Conservation (phyloP, 2,329 filamentous ascomycete genomes). For the Ceratocystis diversiconidia region DNA sequence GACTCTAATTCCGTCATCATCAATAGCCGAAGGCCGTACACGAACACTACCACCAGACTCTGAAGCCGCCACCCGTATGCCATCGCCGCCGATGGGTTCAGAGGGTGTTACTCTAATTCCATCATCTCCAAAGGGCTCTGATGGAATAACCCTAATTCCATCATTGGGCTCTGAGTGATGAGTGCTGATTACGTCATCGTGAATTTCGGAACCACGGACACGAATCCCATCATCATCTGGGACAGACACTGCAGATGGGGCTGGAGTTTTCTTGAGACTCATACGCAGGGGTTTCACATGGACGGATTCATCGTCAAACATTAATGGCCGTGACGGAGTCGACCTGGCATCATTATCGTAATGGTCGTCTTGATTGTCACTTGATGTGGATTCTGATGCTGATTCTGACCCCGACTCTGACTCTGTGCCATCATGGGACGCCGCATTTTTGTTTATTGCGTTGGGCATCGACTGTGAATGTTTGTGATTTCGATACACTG, state of each 20-base stretch:
- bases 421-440: not conserved
- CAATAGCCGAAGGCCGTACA: constrained; percentile 22
- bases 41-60: constrained; percentile 29
- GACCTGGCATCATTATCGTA: not conserved
- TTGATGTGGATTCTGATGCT: not conserved
- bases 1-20: constrained; percentile 14
- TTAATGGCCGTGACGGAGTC: not conserved
- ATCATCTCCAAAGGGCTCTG: constrained; percentile 19
- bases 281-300: constrained; percentile 14
- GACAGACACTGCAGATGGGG: constrained; percentile 21
- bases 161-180: constrained; percentile 23
- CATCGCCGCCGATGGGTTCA: constrained; percentile 21
- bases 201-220: constrained; percentile 14
- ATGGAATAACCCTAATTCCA: constrained; percentile 33
- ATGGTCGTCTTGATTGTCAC: constrained; percentile 7
- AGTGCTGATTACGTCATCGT: constrained; percentile 7
- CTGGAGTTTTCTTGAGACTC: constrained; percentile 6
- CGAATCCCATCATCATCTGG: constrained; percentile 25
- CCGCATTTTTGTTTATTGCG: constrained; percentile 9
- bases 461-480: constrained; percentile 15
- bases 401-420: constrained; percentile 10
- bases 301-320: constrained; percentile 12
- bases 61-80: constrained; percentile 21
- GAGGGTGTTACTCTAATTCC: constrained; percentile 18
- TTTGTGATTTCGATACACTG: constrained; percentile 10